phyloP scores from a whole-genome alignment of 2,329 filamentous ascomycete species.

The Cladosporium sphaerospermum region DNA sequence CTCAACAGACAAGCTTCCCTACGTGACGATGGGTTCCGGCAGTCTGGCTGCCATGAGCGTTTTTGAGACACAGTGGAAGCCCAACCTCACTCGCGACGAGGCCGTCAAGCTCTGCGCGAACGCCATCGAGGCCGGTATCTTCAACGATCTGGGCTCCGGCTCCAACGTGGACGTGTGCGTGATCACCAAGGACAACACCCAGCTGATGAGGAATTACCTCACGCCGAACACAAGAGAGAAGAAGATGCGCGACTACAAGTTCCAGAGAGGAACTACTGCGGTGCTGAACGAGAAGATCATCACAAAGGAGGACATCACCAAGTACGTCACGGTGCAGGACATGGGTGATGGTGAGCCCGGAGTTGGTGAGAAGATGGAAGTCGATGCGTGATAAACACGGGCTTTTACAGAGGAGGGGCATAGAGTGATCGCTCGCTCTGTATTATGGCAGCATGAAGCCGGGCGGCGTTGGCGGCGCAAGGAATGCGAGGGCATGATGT shows the following conservation, averaged over 20 bases:
- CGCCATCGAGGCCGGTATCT: slow-evolving; percentile 93
- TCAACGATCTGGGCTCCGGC: slow-evolving; percentile 94
- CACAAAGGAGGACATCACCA: slow-evolving; percentile 84
- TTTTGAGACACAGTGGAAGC: slow-evolving; percentile 94
- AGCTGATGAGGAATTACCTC: slow-evolving; percentile 84
- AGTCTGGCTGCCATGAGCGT: slow-evolving; percentile 96
- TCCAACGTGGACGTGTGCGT: slow-evolving; percentile 96
- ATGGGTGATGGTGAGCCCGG: slow-evolving; percentile 62
- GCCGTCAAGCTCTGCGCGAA: slow-evolving; percentile 78
- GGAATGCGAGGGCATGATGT: slow-evolving; percentile 4
- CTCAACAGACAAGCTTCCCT: slow-evolving; percentile 95
- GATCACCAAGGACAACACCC: slow-evolving; percentile 93
- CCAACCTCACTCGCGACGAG: slow-evolving; percentile 66
- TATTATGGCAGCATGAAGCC: slow-evolving; percentile 6
- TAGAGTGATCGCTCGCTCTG: not conserved
- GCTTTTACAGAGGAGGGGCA: not conserved
- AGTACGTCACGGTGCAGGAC: slow-evolving; percentile 89
- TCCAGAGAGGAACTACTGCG: slow-evolving; percentile 86
- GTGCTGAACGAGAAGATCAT: slow-evolving; percentile 95
- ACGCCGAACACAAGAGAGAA: slow-evolving; percentile 84
- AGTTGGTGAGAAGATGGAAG: slow-evolving; percentile 59
- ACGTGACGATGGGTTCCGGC: slow-evolving; percentile 98
- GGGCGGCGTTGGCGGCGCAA: slow-evolving; percentile 3
- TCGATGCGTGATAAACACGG: slow-evolving; percentile 40
- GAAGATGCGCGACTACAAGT: slow-evolving; percentile 92